phyloP scores from a whole-genome alignment of 2,329 filamentous ascomycete genomes.

The Neofusicoccum laricinum region DNA sequence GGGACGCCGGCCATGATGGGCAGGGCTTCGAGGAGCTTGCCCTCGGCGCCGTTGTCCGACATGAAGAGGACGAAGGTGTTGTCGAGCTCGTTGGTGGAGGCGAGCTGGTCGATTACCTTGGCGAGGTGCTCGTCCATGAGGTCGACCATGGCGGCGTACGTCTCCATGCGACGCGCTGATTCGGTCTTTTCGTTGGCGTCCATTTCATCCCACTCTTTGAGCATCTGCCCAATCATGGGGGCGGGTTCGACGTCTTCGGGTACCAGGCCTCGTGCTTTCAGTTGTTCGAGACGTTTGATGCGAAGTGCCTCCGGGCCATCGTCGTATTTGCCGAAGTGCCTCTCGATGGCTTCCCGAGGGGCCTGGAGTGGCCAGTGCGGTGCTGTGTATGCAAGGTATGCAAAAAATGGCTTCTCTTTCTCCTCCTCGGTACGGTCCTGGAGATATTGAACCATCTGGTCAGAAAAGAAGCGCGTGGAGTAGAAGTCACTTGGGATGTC shows the following conservation, averaged over 20 bases:
- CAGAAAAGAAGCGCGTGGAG: conserved; percentile 4
- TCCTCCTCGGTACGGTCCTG: not conserved
- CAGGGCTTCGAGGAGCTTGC: conserved; percentile 8
- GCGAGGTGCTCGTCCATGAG: conserved; percentile 4
- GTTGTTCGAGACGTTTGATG: not conserved
- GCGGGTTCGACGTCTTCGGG: conserved; percentile 6
- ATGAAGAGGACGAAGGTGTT: conserved; percentile 16
- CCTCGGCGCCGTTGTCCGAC: conserved; percentile 17
- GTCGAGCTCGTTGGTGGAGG: conserved; percentile 12
- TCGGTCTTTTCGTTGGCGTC: not conserved
- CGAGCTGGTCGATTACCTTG: not conserved
- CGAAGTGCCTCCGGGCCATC: conserved; percentile 6
- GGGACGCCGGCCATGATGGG: conserved; percentile 11
- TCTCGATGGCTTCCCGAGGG: not conserved
- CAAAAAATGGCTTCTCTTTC: conserved; percentile 15
- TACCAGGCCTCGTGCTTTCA: conserved; percentile 6
- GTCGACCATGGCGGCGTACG: conserved; percentile 16
- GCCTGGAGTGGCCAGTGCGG: conserved; percentile 16
- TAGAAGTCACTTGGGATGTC: conserved; percentile 8
- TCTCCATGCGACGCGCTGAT: conserved; percentile 13
- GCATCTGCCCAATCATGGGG: not conserved
- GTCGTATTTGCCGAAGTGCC: conserved; percentile 10
- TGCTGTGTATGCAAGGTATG: conserved; percentile 9
- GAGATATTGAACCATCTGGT: conserved; percentile 1
- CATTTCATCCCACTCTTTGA: conserved; percentile 3